Conservation (phyloP, 2,329 filamentous ascomycete genomes). For the Colletotrichum liriopes region DNA sequence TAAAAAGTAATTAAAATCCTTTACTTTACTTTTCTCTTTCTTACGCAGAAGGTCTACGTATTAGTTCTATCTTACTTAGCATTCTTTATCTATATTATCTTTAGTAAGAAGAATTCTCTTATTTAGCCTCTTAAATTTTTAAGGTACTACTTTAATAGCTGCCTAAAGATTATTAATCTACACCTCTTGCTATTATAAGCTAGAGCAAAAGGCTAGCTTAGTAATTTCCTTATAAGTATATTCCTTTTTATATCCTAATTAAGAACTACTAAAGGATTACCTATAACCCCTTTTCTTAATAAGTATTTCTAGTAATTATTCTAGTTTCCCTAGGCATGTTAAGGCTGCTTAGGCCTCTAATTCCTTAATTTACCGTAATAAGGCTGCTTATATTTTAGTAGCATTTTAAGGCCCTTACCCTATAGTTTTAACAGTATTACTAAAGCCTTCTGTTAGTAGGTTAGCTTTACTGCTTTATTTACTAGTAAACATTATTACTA, state of each 20-base stretch:
- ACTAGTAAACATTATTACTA: no score
- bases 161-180: neutral
- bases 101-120: neutral
- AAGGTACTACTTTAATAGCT: neutral
- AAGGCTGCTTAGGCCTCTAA: no score
- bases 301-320: no score
- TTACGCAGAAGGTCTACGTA: neutral
- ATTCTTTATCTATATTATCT: neutral
- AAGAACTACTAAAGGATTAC: neutral
- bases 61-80: neutral
- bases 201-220: neutral
- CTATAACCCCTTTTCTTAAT: no score
- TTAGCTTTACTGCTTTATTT: no score
- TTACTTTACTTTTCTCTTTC: neutral
- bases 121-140: neutral
- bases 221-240: neutral
- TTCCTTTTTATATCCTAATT: neutral
- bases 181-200: neutral
- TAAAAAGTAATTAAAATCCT: neutral
- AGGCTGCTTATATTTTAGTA: no score
- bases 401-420: no score
- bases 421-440: no score
- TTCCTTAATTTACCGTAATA: no score
- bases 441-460: no score
- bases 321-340: no score